phyloP scores from a whole-genome alignment of 2,329 filamentous ascomycete species.

The Talaromyces sp. region DNA sequence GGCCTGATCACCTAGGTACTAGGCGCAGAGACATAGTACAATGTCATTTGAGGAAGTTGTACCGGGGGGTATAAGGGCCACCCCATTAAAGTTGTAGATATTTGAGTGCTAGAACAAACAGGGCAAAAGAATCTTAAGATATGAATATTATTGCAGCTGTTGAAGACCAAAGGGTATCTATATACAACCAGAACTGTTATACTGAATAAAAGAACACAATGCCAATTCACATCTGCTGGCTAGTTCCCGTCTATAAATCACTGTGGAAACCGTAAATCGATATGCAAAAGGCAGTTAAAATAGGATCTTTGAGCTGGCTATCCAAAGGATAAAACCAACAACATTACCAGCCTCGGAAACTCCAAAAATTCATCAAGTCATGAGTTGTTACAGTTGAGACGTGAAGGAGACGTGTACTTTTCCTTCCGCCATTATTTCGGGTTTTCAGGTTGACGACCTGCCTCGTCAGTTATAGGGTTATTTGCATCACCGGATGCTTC shows the following conservation, averaged over 20 bases:
- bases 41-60: no score
- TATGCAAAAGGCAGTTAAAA: constrained; percentile 4
- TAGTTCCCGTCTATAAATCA: background rate
- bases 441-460: constrained; percentile 3
- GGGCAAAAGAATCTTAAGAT: no score
- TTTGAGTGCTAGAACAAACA: no score
- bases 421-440: background rate
- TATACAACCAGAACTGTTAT: constrained; percentile 13
- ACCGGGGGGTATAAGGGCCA: no score
- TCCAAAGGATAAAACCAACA: background rate
- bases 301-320: no score
- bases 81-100: no score
- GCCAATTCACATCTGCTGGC: background rate
- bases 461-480: background rate
- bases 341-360: background rate
- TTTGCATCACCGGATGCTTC: background rate
- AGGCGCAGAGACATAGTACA: no score
- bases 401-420: background rate
- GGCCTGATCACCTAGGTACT: no score
- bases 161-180: constrained; percentile 26
- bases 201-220: background rate
- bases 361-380: constrained; percentile 16
- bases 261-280: background rate
- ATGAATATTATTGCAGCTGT: background rate
- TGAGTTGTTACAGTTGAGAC: constrained; percentile 10